These are phyloP conservation scores for Smittium culicis DNA, from an alignment of 371 early-diverging fungal genomes.

Conservation along the genomic window DNA sequence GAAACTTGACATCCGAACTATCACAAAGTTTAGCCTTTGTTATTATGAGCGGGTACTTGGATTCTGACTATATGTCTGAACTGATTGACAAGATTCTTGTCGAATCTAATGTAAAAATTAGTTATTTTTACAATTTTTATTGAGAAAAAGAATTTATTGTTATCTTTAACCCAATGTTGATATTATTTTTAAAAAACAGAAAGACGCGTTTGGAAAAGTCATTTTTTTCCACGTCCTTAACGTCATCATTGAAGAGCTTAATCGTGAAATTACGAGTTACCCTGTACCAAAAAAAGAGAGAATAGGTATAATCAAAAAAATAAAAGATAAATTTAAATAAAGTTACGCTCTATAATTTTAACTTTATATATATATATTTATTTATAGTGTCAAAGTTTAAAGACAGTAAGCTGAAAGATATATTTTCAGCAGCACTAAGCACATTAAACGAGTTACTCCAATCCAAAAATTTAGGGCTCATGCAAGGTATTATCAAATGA, in stretches of 20 bases:
- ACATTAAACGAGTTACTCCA: neutral
- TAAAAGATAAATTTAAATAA: neutral
- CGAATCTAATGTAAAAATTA: conserved; percentile 8
- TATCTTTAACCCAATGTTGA: neutral
- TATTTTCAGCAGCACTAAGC: conserved; percentile 33
- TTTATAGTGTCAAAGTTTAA: conserved; percentile 59
- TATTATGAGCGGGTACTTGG: conserved; percentile 3
- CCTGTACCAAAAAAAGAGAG: conserved; percentile 52
- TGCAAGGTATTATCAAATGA: conserved; percentile 35
- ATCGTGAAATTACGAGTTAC: conserved; percentile 38
- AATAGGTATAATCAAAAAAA: conserved; percentile 24
- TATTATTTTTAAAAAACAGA: neutral
- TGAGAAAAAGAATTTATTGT: neutral
- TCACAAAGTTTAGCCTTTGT: conserved; percentile 3
- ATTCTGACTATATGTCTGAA: conserved; percentile 6
- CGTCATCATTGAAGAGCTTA: conserved; percentile 47
- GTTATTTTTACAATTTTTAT: neutral
- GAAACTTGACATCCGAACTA: conserved; percentile 2
- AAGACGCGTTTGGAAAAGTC: neutral
- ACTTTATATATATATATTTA: neutral
- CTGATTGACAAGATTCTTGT: conserved; percentile 14
- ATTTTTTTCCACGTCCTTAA: conserved; percentile 37
- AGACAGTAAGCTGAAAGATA: conserved; percentile 55
- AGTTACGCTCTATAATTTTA: neutral
- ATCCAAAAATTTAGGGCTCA: conserved; percentile 18